Evolutionary conservation across 1,139 yeast genomes (phyloP).

Genomic region (Kurtzmaniella quercitrusa): DNA sequence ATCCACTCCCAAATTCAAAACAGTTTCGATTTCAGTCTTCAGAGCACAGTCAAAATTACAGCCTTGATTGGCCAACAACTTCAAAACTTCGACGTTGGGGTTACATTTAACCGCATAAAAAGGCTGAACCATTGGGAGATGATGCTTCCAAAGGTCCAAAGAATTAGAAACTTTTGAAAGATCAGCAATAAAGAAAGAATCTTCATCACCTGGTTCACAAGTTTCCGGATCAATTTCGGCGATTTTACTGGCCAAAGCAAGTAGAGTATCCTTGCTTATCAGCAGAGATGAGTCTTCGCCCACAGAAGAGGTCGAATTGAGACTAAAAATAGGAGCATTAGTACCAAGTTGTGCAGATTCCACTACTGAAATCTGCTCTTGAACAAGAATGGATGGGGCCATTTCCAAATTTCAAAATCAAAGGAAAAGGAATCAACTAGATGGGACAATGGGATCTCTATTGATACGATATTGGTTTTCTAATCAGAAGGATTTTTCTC

Average conservation of each 20-base stretch:
- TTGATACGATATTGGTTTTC: too few relatives aligned
- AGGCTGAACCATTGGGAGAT: constrained; percentile 75
- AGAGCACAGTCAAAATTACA: constrained; percentile 94
- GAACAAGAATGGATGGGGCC: constrained; percentile 2
- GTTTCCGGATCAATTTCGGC: constrained; percentile 48
- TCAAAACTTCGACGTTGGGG: constrained; percentile 61
- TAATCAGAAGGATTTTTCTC: not conserved
- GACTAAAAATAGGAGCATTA: not conserved
- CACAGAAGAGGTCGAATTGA: not conserved
- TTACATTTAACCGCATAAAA: constrained; percentile 94
- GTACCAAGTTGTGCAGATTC: not conserved
- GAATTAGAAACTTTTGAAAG: constrained; percentile 66
- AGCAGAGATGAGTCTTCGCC: not conserved
- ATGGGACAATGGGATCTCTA: too few relatives aligned
- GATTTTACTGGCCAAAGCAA: constrained; percentile 42
- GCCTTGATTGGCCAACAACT: constrained; percentile 55
- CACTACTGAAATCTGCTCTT: not conserved
- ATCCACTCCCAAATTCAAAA: constrained; percentile 58
- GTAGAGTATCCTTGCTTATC: not conserved
- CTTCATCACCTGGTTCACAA: constrained; percentile 77
- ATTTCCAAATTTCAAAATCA: not conserved
- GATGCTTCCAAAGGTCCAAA: constrained; percentile 53
- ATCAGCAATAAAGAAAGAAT: constrained; percentile 87
- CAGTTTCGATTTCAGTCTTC: constrained; percentile 69
- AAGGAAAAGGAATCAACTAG: too few relatives aligned